phyloP scores from a whole-genome alignment of 768 basidiomycete genomes.

The Albatrellus ellisii region DNA sequence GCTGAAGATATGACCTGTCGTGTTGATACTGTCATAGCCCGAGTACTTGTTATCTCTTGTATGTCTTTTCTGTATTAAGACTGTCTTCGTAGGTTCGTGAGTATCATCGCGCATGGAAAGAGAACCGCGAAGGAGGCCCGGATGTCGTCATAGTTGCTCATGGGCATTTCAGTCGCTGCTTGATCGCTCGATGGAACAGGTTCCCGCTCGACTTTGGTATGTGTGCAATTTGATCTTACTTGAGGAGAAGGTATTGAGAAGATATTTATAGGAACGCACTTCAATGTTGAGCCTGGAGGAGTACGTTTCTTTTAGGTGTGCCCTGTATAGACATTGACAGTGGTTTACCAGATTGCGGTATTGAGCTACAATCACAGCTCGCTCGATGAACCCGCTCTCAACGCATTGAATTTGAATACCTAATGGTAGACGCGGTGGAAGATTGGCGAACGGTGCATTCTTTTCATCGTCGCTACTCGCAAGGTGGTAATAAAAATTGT shows the following conservation, averaged over 20 bases:
- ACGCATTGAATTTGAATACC: conserved; percentile 49
- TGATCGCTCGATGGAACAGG: conserved; percentile 75
- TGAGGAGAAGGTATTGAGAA: neutral
- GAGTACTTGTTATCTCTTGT: conserved; percentile 28
- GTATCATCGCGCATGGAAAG: conserved; percentile 57
- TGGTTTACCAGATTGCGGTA: conserved; percentile 51
- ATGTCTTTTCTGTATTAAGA: neutral
- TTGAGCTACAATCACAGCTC: conserved; percentile 77
- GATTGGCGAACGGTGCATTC: too few relatives aligned
- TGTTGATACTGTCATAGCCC: conserved; percentile 62
- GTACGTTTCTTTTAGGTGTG: conserved; percentile 6
- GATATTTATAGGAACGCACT: conserved; percentile 5
- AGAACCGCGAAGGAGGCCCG: conserved; percentile 49
- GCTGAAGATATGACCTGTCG: conserved; percentile 66
- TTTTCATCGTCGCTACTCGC: too few relatives aligned
- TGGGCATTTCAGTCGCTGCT: conserved; percentile 66
- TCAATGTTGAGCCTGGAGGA: conserved; percentile 12
- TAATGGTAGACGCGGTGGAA: too few relatives aligned
- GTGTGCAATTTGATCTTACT: conserved; percentile 3
- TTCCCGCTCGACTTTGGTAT: conserved; percentile 48
- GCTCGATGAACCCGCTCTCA: conserved; percentile 64
- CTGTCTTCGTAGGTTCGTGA: conserved; percentile 56
- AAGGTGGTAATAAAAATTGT: too few relatives aligned
- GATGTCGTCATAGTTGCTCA: conserved; percentile 89
- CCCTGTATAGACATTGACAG: neutral